Evolutionary conservation across 768 basidiomycete genomes (phyloP).

Genomic region (Serendipita sp.): DNA sequence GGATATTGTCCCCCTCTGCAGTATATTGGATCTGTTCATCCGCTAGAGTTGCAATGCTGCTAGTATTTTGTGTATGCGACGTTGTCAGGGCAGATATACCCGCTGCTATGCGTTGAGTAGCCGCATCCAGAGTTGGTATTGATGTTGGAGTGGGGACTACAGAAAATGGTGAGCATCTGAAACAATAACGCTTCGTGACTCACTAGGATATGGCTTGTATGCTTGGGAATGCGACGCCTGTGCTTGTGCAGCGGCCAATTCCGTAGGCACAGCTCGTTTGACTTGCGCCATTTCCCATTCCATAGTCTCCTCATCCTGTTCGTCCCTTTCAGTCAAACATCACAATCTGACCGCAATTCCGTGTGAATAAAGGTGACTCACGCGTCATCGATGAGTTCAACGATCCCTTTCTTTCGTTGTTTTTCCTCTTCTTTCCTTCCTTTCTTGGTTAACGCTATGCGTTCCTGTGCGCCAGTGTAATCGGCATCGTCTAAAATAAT

Average conservation of each 20-base stretch:
- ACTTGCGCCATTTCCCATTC: conserved; percentile 82
- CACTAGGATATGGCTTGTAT: conserved; percentile 64
- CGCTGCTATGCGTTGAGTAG: conserved; percentile 44
- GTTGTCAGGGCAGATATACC: conserved; percentile 43
- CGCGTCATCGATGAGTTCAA: conserved; percentile 73
- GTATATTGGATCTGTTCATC: conserved; percentile 53
- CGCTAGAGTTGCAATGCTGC: conserved; percentile 38
- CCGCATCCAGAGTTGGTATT: conserved; percentile 47
- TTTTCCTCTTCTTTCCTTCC: conserved; percentile 53
- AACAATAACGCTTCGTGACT: conserved; percentile 12
- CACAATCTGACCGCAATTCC: conserved; percentile 4
- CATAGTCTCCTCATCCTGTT: conserved; percentile 67
- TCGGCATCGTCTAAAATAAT: conserved; percentile 55
- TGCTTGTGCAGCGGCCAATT: conserved; percentile 7
- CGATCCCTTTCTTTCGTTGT: conserved; percentile 53
- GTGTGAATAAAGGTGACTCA: conserved; percentile 25
- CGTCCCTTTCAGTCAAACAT: conserved; percentile 32
- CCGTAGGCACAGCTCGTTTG: conserved; percentile 38
- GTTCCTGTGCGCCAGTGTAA: conserved; percentile 74
- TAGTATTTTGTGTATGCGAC: conserved; percentile 51
- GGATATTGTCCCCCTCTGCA: conserved; percentile 52
- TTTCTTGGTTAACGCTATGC: conserved; percentile 75
- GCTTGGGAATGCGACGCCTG: conserved; percentile 13
- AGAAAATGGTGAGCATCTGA: neutral
- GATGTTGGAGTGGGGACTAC: conserved; percentile 51